Evolutionary conservation across 2,329 filamentous ascomycete species (phyloP), one percentile per base, ranked within the genome.

Genomic region (Aureobasidium musti): DNA sequence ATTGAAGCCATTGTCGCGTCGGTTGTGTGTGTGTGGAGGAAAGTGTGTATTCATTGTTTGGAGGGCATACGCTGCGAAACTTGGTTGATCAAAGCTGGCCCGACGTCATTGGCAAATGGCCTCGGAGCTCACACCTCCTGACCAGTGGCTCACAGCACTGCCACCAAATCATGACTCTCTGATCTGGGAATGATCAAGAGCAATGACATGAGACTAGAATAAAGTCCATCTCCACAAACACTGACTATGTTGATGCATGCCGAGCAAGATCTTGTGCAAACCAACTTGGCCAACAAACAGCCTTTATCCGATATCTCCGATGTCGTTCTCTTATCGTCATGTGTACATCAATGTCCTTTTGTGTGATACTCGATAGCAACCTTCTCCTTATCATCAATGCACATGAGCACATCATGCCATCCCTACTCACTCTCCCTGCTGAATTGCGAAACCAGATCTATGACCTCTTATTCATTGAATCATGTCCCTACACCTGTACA

Each of bases 1-100:
- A 98, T 80, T 26, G 89, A 91, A 65, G 90, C 84, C 91, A 72
- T 72, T 41, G 37, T 61, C 21, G 43, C 5, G 23, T 37, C 33
- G 23, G 4, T 54, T 45, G 23, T 52, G 33, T 26, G 33, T 26
- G 14, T 41, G n/a, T 37, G 5, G 21, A 39, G 39, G 19, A 13
- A 4, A 5, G 35, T 14, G 35, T 28, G 33, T 19, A 14, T 39
- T 56, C 21, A 26, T 39, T 41, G 53, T 56, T 56, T 56, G 35
- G n/a, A 28, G 35, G 19, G 30, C n/a, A 19, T 28, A 10, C 2
- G 23, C 23, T 30, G 47, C 30, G 35, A 56, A 41, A 56, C 53
- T 56, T 56, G 53, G 35, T 56, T 19, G 33, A 39, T 56, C 23
- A 11, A 10, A 23, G 33, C n/a, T 56, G 23, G n/a, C n/a, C 35